These are phyloP conservation scores for Diaporthe destruens DNA, from an alignment of 2,329 filamentous ascomycete genomes.

Conservation along the genomic window DNA sequence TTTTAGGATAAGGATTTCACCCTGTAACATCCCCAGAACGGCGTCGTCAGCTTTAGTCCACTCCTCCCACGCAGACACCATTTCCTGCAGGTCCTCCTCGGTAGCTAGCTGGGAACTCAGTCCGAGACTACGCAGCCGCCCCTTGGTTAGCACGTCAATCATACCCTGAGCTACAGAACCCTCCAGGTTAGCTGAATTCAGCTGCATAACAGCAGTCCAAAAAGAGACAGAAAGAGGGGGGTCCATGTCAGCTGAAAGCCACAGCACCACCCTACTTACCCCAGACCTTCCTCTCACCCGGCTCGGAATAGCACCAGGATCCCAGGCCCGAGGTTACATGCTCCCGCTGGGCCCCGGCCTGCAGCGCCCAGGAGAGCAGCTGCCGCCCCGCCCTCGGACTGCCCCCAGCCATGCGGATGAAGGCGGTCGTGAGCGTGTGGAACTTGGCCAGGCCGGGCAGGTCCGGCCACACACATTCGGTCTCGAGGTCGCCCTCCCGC, in stretches of 20 bases:
- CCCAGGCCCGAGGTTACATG: slow-evolving; percentile 44
- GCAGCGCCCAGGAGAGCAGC: slow-evolving; percentile 48
- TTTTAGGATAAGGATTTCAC: slow-evolving; percentile 47
- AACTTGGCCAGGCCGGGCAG: slow-evolving; percentile 47
- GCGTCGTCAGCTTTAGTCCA: slow-evolving; percentile 46
- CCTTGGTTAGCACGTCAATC: slow-evolving; percentile 43
- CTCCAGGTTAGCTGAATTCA: not conserved
- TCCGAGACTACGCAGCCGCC: slow-evolving; percentile 44
- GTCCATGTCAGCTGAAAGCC: not conserved
- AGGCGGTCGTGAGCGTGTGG: slow-evolving; percentile 44
- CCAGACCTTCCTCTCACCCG: slow-evolving; percentile 43
- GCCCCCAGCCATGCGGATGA: slow-evolving; percentile 43
- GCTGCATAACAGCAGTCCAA: not conserved
- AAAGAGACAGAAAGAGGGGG: not conserved
- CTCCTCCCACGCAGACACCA: slow-evolving; percentile 47
- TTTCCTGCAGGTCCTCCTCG: slow-evolving; percentile 46
- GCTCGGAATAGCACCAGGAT: slow-evolving; percentile 43
- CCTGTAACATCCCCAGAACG: slow-evolving; percentile 46
- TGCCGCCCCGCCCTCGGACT: slow-evolving; percentile 46
- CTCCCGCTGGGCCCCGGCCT: slow-evolving; percentile 43
- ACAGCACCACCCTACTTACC: slow-evolving; percentile 40
- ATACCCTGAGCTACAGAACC: slow-evolving; percentile 44
- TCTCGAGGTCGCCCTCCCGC: slow-evolving; percentile 51
- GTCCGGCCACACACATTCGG: slow-evolving; percentile 50
- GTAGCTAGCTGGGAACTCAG: slow-evolving; percentile 41